These are phyloP conservation scores for Neurospora cerealis DNA, from an alignment of 495 filamentous ascomycete species.

Conservation along the genomic window DNA sequence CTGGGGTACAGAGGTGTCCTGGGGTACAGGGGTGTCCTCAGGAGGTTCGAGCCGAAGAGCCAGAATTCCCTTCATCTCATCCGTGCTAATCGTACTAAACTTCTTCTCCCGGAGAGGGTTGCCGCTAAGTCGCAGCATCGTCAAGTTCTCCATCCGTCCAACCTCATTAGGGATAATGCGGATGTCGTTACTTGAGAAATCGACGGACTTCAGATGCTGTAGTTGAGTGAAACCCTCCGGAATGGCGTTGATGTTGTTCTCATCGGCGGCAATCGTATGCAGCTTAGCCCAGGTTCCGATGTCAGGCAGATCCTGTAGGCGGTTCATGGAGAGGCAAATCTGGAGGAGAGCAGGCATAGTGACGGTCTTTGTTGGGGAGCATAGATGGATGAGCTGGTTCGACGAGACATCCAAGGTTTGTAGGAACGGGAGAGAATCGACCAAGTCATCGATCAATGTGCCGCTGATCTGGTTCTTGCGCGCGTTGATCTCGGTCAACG, in stretches of 20 bases:
- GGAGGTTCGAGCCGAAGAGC: constrained; percentile 56
- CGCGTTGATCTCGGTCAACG: constrained; percentile 64
- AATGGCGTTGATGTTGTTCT: constrained; percentile 65
- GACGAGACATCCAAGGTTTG: constrained; percentile 66
- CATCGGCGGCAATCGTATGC: constrained; percentile 61
- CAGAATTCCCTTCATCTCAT: constrained; percentile 72
- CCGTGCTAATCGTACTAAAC: constrained; percentile 66
- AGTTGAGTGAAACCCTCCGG: constrained; percentile 65
- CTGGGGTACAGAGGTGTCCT: constrained; percentile 13
- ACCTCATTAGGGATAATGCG: constrained; percentile 64
- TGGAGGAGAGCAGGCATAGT: constrained; percentile 61
- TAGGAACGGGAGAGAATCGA: constrained; percentile 49
- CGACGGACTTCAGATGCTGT: constrained; percentile 56
- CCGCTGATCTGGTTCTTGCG: constrained; percentile 71
- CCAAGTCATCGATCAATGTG: constrained; percentile 52
- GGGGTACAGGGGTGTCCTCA: constrained; percentile 12
- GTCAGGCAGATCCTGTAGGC: constrained; percentile 59
- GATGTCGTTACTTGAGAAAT: constrained; percentile 79
- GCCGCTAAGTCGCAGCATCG: constrained; percentile 62
- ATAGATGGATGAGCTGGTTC: constrained; percentile 54
- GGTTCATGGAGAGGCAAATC: constrained; percentile 66
- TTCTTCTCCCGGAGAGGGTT: constrained; percentile 86
- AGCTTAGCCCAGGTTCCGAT: constrained; percentile 63
- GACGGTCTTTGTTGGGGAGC: constrained; percentile 17
- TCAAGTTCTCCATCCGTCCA: constrained; percentile 68